These are phyloP conservation scores for Thielaviopsis musarum DNA, from an alignment of 2,329 filamentous ascomycete genomes.

Conservation along the genomic window DNA sequence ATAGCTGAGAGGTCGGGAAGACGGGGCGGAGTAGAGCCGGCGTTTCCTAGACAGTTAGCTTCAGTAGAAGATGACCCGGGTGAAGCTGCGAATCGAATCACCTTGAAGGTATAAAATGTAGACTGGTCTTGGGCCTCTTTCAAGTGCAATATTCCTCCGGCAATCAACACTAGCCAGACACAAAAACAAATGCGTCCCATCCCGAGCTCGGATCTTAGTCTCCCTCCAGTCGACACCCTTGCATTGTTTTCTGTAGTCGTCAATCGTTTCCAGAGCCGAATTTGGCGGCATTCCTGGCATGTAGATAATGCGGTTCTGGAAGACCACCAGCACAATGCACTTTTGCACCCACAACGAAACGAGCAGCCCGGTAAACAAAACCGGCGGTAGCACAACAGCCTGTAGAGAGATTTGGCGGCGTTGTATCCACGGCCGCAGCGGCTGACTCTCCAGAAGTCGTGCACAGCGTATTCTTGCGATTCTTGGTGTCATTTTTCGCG, in stretches of 20 bases:
- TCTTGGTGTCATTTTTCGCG: not conserved
- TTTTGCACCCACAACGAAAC: constrained; percentile 48
- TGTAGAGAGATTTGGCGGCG: not conserved
- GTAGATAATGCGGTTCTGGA: constrained; percentile 72
- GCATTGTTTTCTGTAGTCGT: constrained; percentile 43
- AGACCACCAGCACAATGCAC: constrained; percentile 57
- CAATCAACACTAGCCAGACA: constrained; percentile 31
- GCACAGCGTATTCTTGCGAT: too few relatives aligned
- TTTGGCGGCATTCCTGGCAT: constrained; percentile 62
- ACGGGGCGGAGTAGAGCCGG: constrained; percentile 39
- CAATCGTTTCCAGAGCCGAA: constrained; percentile 48
- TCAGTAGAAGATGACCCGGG: constrained; percentile 4
- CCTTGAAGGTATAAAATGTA: constrained; percentile 43
- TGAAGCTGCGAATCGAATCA: constrained; percentile 17
- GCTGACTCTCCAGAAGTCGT: not conserved
- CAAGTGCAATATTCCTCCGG: constrained; percentile 13
- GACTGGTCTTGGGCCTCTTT: constrained; percentile 16
- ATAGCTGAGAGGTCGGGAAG: constrained; percentile 39
- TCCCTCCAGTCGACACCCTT: constrained; percentile 51
- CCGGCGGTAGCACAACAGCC: constrained; percentile 42
- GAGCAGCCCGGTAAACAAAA: constrained; percentile 48
- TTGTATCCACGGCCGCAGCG: not conserved
- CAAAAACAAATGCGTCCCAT: constrained; percentile 48
- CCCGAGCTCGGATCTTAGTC: constrained; percentile 38
- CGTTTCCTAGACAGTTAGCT: constrained; percentile 30